Evolutionary conservation across 129 eudicot genomes (phyloP).

Genomic region (Ambrosia artemisiifolia): DNA sequence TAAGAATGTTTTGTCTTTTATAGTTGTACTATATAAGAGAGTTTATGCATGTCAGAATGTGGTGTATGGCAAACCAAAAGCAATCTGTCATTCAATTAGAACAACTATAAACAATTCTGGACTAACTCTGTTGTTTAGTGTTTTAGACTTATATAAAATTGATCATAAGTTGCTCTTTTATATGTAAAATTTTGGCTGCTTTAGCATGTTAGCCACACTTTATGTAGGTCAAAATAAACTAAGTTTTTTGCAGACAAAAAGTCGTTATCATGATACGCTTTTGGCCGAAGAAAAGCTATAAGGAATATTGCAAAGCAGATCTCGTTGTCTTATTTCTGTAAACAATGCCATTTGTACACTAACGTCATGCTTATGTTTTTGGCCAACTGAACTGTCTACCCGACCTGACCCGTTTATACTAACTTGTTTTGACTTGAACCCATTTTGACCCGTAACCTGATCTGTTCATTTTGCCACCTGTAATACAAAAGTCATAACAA

Average conservation of each 20-base stretch:
- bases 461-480: neutral
- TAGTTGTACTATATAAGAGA: neutral
- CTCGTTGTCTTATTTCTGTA: neutral
- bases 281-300: too few relatives aligned
- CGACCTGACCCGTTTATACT: neutral
- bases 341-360: neutral
- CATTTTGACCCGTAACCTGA: neutral
- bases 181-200: conserved; percentile 12
- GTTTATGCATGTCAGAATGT: conserved; percentile 15
- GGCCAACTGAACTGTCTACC: neutral
- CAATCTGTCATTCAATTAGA: conserved; percentile 9
- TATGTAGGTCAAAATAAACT: neutral
- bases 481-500: neutral
- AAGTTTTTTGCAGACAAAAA: neutral
- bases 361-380: neutral
- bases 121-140: conserved; percentile 7
- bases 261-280: neutral
- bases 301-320: conserved; percentile 1
- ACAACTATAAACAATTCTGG: conserved; percentile 13
- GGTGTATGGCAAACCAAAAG: conserved; percentile 17
- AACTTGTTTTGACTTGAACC: neutral
- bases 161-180: conserved; percentile 3
- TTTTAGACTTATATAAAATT: neutral
- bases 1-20: conserved; percentile 15
- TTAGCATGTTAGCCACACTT: conserved; percentile 14